phyloP scores from a whole-genome alignment of 2,329 filamentous ascomycete genomes.

The Fusarium luffae region DNA sequence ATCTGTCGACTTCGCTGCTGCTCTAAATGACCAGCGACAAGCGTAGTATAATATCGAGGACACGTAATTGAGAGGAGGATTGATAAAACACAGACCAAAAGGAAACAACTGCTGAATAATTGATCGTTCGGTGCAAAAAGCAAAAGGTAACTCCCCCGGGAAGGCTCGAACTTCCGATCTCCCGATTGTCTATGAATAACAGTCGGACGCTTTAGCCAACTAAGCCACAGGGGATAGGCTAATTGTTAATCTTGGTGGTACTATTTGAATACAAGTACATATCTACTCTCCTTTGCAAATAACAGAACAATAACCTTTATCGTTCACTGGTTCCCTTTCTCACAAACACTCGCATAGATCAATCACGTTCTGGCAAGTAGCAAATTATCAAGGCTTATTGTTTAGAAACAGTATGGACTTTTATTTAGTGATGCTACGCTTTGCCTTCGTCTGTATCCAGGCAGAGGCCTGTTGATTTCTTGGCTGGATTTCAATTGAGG shows the following conservation, averaged over 20 bases:
- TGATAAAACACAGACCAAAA: not conserved
- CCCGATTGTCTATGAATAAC: conserved; percentile 45
- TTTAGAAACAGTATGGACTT: too few species aligned
- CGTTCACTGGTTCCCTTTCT: too few species aligned
- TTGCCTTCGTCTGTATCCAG: not conserved
- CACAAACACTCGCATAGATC: too few species aligned
- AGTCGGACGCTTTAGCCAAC: conserved; percentile 44
- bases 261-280: rapidly evolving
- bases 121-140: rapidly evolving
- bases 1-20: not conserved
- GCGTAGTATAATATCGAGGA: too few species aligned
- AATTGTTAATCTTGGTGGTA: rapidly evolving
- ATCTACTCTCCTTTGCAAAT: rapidly evolving
- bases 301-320: not conserved
- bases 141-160: conserved; percentile 40
- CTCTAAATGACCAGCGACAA: not conserved
- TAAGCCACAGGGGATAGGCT: conserved; percentile 41
- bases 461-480: not conserved
- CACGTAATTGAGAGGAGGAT: too few species aligned
- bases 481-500: too few species aligned
- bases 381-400: too few species aligned
- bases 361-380: too few species aligned
- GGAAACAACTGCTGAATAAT: too few species aligned
- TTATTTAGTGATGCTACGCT: too few species aligned
- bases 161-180: conserved; percentile 48